Evolutionary conservation across 495 filamentous ascomycete species (phyloP), one percentile per base, ranked within the genome.

Genomic region (Viridothelium virens): DNA sequence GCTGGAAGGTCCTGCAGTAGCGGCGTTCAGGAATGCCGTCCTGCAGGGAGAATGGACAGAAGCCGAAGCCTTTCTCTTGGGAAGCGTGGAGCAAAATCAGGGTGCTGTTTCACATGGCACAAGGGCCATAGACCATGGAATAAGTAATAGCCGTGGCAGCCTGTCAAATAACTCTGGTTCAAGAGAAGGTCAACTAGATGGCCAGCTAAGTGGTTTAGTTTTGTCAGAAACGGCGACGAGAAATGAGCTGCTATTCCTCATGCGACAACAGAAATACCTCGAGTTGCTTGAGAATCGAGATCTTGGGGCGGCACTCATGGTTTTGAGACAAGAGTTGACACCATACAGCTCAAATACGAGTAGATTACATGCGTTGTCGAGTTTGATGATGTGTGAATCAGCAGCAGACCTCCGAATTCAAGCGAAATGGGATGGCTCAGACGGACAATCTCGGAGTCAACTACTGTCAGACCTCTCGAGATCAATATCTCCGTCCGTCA

Each of bases 401-500:
- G 79, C 84, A 0, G 91, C 94, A 41, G 87, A 96, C 70, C 77
- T 97, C 36, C 91, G 86, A 74, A 77, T 76, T n/a, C 88, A 91
- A 77, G 90, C 93, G 9, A 80, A 85, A 9, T 97, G 92, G 93
- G 89, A 96, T 75, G 92, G 94, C 5, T 87, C 92, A n/a, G 74
- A 82, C 53, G 90, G 87, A 63, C 75, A 83, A 61, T 96, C 91
- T n/a, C 83, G 94, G 64, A 85, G 86, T 65, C 77, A 82, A 5
- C 80, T 99, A 3, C 80, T 97, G 36, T 89, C 86, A 4, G 86
- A 94, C 50, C 77, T 99, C 34, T 96, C 92, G 61, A 90, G 91
- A 79, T 96, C 85, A 39, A 95, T 99, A 66, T 95, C 95, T 3
- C 94, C 94, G 1, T 92, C 91, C n/a, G 89, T 96, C 34, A 97